Evolutionary conservation across 2,329 filamentous ascomycete species (phyloP), one percentile per base, ranked within the genome.

Genomic region (Nigrospora oryzae): DNA sequence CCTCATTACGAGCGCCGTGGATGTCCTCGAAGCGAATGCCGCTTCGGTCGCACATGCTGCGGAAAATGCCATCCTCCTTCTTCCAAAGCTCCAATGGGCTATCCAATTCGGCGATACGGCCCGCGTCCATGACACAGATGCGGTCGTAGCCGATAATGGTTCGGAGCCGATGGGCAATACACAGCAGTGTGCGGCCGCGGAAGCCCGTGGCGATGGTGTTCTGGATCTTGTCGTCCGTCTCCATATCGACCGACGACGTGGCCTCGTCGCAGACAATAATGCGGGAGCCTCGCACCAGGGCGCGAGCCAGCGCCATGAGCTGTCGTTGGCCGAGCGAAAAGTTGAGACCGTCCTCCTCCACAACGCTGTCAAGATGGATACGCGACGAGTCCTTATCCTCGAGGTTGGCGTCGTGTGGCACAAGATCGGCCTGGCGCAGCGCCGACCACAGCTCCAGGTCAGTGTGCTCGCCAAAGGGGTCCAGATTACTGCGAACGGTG

Each of bases 201-300:
- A 97, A 97, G 0, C 83, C 90, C 1, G 77, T 75, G 0, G 87
- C 84, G 64, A 97, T 96, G 4, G 90, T 95, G 45, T 73, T 71
- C 65, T 97, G 91, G 60, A 97, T 95, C 75, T 93, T 94, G 65
- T 89, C 84, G 61, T 98, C 93, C 3, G 91, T 97, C 60, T 96
- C 91, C 73, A 96, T 93, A 63, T 97, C 91, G 8, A 97, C 90
- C 0, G 81, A 86, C 2, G 84, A 89, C 0, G 93, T 98, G 1
- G 93, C 93, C 65, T 98, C 93, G 69, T 98, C 93, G 64, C 91
- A 96, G 41, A 98, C 84, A 55, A 97, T 96, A 65, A 97, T 96
- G 55, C 86, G 88, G 1, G 84, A 86, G 37, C 84, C 81, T 34
- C 91, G 83, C 5, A 97, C 91, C 3, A 98, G 78, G 0, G 93